Base-by-base conservation (phyloP, 192 early-diverging fungal species). In the Linnemannia schmuckeri region DNA sequence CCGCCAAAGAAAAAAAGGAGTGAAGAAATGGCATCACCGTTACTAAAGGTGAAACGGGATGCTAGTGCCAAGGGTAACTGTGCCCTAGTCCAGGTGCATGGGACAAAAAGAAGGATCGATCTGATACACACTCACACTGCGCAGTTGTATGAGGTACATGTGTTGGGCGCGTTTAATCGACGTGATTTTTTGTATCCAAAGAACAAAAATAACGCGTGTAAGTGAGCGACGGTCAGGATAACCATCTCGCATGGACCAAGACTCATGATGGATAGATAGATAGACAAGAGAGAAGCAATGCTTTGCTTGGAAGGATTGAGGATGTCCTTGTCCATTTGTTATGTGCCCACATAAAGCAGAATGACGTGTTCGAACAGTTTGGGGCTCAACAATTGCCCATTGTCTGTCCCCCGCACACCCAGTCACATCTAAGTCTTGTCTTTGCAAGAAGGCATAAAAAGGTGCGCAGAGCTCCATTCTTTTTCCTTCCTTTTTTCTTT, bases 391-490 rank as follows among this genome's bases (percentile, higher is more conserved):
- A 20, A 20, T 20, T 13, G 1, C 47, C 17, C 24, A 6, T 3
- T 27, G 55, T 61, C n/a, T 18, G 55, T 66, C 27, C 61, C n/a
- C 61, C 9, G 20, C 49, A 52, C 49, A 27, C 27, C 61, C 61
- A 66, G 61, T 66, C 61, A 66, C 61, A 66, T 66, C 61, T 66
- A 24, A 33, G 2, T 30, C n/a, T 33, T 1, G 9, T 30, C 9
- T 18, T 35, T 7, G 68, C 13, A 49, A 73, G 49, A 77, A 72
- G 66, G 13, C 20, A 24, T 52, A 73, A 52, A 77, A 78, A 79
- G 70, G 70, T 85, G 83, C 75, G 78, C 83, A 74, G 72, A 72
- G 78, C 41, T 49, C 72, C 52, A 18, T 87, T 77, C 79, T 46
- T 80, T 47, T 68, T 77, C 61, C 38, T 75, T 37, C 75, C 57